Conservation (phyloP, 805 yeast species). For the Zygoascus tannicola region DNA sequence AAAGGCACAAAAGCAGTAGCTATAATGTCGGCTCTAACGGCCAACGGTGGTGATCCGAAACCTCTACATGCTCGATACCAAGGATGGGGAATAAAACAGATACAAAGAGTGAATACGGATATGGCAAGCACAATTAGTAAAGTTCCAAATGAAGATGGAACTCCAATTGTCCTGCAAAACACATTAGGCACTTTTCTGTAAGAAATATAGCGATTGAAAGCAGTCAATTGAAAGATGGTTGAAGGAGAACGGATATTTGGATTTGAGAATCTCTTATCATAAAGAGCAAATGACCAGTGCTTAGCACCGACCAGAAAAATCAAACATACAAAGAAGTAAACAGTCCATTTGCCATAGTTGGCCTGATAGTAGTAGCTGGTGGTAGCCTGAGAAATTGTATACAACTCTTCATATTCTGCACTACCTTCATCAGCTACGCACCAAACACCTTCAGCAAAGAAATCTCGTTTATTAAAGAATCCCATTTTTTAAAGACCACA, state of each 20-base stretch:
- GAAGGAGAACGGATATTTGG: background rate
- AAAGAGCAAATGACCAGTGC: background rate
- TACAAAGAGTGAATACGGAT: background rate
- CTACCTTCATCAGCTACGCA: background rate
- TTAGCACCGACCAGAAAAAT: background rate
- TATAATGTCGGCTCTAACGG: conserved; percentile 15
- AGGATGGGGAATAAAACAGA: conserved; percentile 11
- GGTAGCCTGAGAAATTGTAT: background rate
- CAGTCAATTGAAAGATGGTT: background rate
- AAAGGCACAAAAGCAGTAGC: conserved; percentile 18
- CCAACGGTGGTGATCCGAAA: conserved; percentile 18
- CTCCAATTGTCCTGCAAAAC: background rate
- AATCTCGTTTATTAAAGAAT: background rate
- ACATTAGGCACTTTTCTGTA: background rate
- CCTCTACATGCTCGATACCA: conserved; percentile 14
- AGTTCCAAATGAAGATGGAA: background rate
- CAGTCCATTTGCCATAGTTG: background rate
- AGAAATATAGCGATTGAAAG: background rate
- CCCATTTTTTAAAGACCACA: too few relatives aligned
- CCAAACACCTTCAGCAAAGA: background rate
- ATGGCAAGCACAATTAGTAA: background rate
- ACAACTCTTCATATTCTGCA: background rate
- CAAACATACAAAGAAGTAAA: background rate
- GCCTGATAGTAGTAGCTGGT: background rate
- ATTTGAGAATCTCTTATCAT: background rate